These are phyloP conservation scores for Talaromyces sp. DNA, from an alignment of 2,329 filamentous ascomycete genomes.

Conservation along the genomic window DNA sequence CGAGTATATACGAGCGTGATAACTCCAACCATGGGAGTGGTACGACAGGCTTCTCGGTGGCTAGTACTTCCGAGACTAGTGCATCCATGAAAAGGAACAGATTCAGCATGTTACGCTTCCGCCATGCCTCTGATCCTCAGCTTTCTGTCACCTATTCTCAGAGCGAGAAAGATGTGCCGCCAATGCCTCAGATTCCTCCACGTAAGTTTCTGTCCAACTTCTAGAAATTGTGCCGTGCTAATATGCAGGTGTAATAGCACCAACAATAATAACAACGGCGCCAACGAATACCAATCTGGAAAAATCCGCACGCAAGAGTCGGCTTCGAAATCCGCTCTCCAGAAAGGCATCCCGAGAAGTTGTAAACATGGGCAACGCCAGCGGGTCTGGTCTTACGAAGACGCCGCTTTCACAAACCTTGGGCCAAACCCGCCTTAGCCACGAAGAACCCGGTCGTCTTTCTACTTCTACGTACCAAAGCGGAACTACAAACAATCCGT, in stretches of 20 bases:
- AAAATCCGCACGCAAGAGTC: constrained; percentile 40
- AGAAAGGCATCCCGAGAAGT: constrained; percentile 35
- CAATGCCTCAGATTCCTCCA: constrained; percentile 39
- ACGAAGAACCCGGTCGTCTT: constrained; percentile 59
- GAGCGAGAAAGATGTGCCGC: constrained; percentile 55
- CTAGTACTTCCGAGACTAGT: constrained; percentile 1
- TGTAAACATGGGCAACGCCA: constrained; percentile 23
- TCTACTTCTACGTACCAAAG: constrained; percentile 46
- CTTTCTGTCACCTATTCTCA: constrained; percentile 69
- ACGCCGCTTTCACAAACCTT: constrained; percentile 9
- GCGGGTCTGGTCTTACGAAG: constrained; percentile 4
- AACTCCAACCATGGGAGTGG: neutral
- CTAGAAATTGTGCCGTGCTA: neutral
- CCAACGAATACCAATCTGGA: constrained; percentile 66
- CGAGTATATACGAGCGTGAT: neutral
- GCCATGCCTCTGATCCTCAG: constrained; percentile 91
- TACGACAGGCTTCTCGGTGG: neutral
- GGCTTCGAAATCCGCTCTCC: constrained; percentile 39
- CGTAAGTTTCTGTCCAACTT: constrained; percentile 28
- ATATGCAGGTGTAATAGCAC: constrained; percentile 37
- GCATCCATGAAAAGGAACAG: constrained; percentile 39
- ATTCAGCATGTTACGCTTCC: constrained; percentile 73
- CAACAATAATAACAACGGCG: constrained; percentile 84
- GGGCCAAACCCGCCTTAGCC: constrained; percentile 48
- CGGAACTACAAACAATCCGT: constrained; percentile 56